Base-by-base conservation (phyloP, 78 protist genomes). In the Mastigamoeba balamuthi region DNA sequence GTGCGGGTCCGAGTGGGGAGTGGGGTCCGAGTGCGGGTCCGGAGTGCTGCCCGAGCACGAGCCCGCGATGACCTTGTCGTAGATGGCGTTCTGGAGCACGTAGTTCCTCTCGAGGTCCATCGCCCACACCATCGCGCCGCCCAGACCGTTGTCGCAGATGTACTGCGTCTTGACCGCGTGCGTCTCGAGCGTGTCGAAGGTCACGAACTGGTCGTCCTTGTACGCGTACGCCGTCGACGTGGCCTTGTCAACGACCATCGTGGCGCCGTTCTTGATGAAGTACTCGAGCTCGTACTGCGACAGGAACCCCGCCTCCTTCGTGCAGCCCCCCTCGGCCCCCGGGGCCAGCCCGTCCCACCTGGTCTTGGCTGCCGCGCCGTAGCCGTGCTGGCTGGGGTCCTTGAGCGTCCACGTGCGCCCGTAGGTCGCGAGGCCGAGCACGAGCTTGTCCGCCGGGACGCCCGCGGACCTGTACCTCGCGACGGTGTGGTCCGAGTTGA, bases 391-490 rank as follows among this genome's bases (percentile, higher is more conserved):
- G 33, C 17, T 48, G 17, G 58, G 33, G 58, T 17, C n/a, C n/a
- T n/a, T n/a, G n/a, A 43, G 52, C 6, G 52, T 43, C 69, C 69
- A 66, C 29, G 69, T 66, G 10, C 69, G 69, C 25, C 69, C 69
- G 7, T 66, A 66, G 10, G 69, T 33, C 7, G 38, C 69, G 29
- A 66, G 7, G 7, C 69, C 69, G 7, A 66, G 69, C 25, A 66
- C 36, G 36, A 66, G 38, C 36, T 66, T 66, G 43, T 66, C 10
- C 7, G 69, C 6, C 7, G 69, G 69, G 6, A 9, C 10, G 7
- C 69, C 69, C 36, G 7, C 58, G 17, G 33, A 25, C 58, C 17
- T 25, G 58, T 48, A 48, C 58, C 17, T 25, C 58, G 6, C 8
- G 8, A 43, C 52, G 8, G 52, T 8, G 7, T 66, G 7, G 69